Percentiles rank a stretch among this genome's conserved stretches.
Evolutionary conservation across 495 filamentous ascomycete species (phyloP).

Genomic region (Pseudotulostoma volvatum): DNA sequence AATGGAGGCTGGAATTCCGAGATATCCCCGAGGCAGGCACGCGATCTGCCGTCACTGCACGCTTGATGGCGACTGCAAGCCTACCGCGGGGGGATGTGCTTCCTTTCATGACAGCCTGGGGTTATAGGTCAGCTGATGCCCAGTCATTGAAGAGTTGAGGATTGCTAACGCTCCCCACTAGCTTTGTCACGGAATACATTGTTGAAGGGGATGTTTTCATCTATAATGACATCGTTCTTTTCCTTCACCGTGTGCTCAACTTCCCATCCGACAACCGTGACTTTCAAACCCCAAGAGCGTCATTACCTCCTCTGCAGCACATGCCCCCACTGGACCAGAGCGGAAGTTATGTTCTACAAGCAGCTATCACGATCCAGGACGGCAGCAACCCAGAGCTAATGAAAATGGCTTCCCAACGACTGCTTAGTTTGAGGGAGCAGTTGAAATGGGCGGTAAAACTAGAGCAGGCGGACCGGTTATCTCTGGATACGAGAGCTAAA

Average conservation of each 20-base stretch:
- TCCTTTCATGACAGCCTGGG: conserved; percentile 33
- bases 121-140: conserved; percentile 26
- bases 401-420: conserved; percentile 38
- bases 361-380: conserved; percentile 31
- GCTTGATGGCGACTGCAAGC: conserved; percentile 28
- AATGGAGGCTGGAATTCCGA: conserved; percentile 35
- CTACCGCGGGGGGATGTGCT: conserved; percentile 30
- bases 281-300: conserved; percentile 14
- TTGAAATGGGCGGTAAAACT: conserved; percentile 50
- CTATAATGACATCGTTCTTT: conserved; percentile 30
- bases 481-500: conserved; percentile 48
- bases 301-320: conserved; percentile 19
- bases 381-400: conserved; percentile 37
- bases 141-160: no score
- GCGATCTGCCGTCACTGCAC: conserved; percentile 30
- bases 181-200: conserved; percentile 32
- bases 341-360: conserved; percentile 35
- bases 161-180: conserved; percentile 9
- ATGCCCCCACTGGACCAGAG: conserved; percentile 28
- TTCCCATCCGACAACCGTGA: conserved; percentile 16
- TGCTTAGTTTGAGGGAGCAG: conserved; percentile 42
- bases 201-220: conserved; percentile 34
- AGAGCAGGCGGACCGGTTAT: conserved; percentile 44
- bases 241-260: conserved; percentile 31
- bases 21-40: conserved; percentile 37